These are phyloP conservation scores for Erysiphe neolycopersici DNA, from an alignment of 2,329 filamentous ascomycete species.

Conservation along the genomic window DNA sequence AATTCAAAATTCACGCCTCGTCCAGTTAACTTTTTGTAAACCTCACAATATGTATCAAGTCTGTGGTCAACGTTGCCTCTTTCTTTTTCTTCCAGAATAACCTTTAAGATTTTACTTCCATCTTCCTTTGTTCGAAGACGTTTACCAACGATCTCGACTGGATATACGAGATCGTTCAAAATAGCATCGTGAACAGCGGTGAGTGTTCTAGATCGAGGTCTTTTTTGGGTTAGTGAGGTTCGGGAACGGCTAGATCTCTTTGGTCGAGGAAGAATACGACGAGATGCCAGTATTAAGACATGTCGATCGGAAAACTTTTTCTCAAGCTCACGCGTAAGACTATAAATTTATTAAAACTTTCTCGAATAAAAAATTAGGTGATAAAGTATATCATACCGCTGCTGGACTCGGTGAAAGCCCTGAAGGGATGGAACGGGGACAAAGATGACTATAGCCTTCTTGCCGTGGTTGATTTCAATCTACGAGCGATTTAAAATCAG, in stretches of 20 bases:
- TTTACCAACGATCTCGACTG: constrained; percentile 99
- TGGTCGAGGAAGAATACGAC: constrained; percentile 93
- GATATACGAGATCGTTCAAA: constrained; percentile 93
- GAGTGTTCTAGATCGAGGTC: constrained; percentile 87
- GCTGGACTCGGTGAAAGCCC: constrained; percentile 98
- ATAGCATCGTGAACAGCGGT: constrained; percentile 98
- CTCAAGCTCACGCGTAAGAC: constrained; percentile 98
- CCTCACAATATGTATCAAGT: constrained; percentile 98
- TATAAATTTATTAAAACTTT: constrained; percentile 15
- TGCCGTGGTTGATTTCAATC: constrained; percentile 99
- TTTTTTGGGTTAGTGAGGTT: constrained; percentile 96
- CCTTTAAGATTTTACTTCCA: constrained; percentile 94
- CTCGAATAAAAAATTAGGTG: neutral
- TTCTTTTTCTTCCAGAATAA: constrained; percentile 99
- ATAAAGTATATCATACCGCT: constrained; percentile 46
- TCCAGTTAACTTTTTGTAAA: constrained; percentile 94
- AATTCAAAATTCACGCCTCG: constrained; percentile 97
- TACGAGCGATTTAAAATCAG: constrained; percentile 43
- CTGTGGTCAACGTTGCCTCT: constrained; percentile 97
- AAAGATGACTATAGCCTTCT: constrained; percentile 99
- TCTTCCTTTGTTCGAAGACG: constrained; percentile 97
- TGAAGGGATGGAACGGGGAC: constrained; percentile 96
- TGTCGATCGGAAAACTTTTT: constrained; percentile 99
- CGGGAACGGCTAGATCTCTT: constrained; percentile 95
- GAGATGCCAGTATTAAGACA: constrained; percentile 94